A percentile compares a stretch with the other conserved stretches of the same genome.
These are phyloP conservation scores for Thermomucor indicae-seudaticae DNA, from an alignment of 371 early-diverging fungal genomes.

Conservation along the genomic window DNA sequence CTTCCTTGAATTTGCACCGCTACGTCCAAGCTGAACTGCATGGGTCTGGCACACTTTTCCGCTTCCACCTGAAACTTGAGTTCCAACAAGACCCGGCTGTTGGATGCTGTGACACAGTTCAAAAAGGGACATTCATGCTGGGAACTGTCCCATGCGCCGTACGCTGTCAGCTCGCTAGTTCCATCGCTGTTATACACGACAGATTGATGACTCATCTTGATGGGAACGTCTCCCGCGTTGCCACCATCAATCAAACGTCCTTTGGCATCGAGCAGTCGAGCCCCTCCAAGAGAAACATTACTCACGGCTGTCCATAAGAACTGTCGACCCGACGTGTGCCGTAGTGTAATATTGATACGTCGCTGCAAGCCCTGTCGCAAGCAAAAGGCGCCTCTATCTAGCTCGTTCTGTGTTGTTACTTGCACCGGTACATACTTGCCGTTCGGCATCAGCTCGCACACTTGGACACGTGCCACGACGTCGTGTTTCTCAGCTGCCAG, in stretches of 20 bases:
- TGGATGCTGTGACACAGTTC: constrained; percentile 62
- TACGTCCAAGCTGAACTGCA: constrained; percentile 63
- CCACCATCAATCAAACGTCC: constrained; percentile 56
- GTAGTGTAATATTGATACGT: constrained; percentile 64
- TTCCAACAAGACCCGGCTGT: constrained; percentile 56
- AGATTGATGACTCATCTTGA: constrained; percentile 44
- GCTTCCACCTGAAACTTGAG: constrained; percentile 59
- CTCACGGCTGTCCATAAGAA: constrained; percentile 60
- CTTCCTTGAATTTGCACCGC: constrained; percentile 61
- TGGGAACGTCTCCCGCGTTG: constrained; percentile 43
- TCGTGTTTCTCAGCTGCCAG: constrained; percentile 68
- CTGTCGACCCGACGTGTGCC: constrained; percentile 74
- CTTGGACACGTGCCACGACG: constrained; percentile 62
- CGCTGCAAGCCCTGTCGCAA: constrained; percentile 86
- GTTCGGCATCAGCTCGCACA: constrained; percentile 62
- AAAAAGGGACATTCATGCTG: constrained; percentile 72
- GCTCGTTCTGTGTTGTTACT: constrained; percentile 45
- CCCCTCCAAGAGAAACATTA: constrained; percentile 57
- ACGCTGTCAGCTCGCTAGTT: constrained; percentile 54
- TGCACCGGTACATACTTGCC: constrained; percentile 76
- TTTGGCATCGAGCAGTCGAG: constrained; percentile 63
- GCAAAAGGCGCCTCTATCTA: constrained; percentile 66
- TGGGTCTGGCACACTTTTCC: constrained; percentile 51
- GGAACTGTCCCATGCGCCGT: constrained; percentile 83
- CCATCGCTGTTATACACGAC: constrained; percentile 55